Conservation (phyloP, 768 basidiomycete species). For the Suillus fuscotomentosus region DNA sequence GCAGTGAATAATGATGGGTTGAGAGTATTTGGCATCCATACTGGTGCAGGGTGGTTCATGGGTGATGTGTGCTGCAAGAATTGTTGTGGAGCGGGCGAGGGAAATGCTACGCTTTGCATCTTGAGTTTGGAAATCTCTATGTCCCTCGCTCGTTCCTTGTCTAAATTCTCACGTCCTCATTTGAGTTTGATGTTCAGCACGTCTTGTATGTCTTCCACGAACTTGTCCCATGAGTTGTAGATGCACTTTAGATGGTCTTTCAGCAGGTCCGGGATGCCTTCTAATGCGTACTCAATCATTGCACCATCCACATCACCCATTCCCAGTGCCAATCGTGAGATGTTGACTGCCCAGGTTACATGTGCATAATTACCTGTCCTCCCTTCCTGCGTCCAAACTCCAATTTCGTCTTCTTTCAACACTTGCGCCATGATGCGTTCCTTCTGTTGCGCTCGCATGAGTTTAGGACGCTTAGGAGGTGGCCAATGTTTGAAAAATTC, state of each 20-base stretch:
- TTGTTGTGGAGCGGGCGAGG: too few species aligned
- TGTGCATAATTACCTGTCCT: conserved; percentile 4
- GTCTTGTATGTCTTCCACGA: neutral
- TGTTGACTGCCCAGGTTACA: neutral
- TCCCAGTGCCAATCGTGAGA: neutral
- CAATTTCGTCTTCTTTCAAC: neutral
- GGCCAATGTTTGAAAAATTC: neutral
- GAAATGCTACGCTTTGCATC: neutral
- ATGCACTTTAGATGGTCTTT: neutral
- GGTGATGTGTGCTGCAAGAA: too few species aligned
- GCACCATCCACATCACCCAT: neutral
- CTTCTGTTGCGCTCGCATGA: neutral
- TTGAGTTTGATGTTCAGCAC: neutral
- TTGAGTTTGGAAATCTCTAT: neutral
- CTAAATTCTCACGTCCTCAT: neutral
- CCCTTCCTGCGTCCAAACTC: too few species aligned
- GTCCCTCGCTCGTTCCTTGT: neutral
- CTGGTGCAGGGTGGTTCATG: too few species aligned
- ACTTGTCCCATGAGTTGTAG: neutral
- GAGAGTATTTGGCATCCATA: too few species aligned
- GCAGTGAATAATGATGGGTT: too few species aligned
- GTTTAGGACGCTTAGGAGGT: neutral
- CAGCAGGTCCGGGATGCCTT: neutral
- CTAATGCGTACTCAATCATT: neutral
- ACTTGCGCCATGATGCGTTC: neutral